These are phyloP conservation scores for Uromyces viciae-fabae DNA, from an alignment of 1,284 basidiomycete species.

Conservation along the genomic window DNA sequence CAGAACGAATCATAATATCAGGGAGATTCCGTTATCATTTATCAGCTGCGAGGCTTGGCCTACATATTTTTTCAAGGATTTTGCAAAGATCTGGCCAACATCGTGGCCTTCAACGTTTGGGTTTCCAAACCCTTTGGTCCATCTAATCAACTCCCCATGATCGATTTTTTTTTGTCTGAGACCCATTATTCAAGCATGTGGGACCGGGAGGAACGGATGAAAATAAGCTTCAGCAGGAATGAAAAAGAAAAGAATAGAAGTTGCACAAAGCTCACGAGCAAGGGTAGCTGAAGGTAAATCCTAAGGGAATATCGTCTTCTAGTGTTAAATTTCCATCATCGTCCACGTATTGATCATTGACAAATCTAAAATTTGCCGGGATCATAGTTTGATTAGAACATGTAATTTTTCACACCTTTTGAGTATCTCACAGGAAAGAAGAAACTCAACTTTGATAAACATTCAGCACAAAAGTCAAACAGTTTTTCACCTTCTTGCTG, in stretches of 20 bases:
- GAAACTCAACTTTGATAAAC: slow-evolving; percentile 64
- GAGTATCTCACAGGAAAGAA: not conserved
- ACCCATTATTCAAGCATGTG: slow-evolving; percentile 12
- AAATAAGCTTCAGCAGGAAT: not conserved
- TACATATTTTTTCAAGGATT: slow-evolving; percentile 68
- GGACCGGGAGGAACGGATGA: not conserved
- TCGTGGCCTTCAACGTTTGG: slow-evolving; percentile 86
- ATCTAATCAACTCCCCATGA: slow-evolving; percentile 88
- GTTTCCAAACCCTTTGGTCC: slow-evolving; percentile 98
- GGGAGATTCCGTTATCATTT: not conserved
- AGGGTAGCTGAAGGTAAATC: slow-evolving; percentile 73
- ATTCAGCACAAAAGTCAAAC: slow-evolving; percentile 97
- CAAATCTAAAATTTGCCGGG: slow-evolving; percentile 60
- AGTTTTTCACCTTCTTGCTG: slow-evolving; percentile 90
- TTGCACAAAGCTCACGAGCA: slow-evolving; percentile 38
- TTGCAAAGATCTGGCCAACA: slow-evolving; percentile 85
- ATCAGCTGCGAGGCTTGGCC: slow-evolving; percentile 37
- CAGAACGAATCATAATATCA: not conserved
- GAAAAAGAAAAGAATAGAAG: not conserved
- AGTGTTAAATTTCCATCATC: slow-evolving; percentile 64
- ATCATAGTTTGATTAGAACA: not conserved
- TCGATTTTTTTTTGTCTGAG: slow-evolving; percentile 83
- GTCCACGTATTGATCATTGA: slow-evolving; percentile 69
- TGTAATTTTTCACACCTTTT: not conserved
- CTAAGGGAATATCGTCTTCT: slow-evolving; percentile 74